Conservation (phyloP, 2,329 filamentous ascomycete genomes). For the Ceratocystis alfenasii region DNA sequence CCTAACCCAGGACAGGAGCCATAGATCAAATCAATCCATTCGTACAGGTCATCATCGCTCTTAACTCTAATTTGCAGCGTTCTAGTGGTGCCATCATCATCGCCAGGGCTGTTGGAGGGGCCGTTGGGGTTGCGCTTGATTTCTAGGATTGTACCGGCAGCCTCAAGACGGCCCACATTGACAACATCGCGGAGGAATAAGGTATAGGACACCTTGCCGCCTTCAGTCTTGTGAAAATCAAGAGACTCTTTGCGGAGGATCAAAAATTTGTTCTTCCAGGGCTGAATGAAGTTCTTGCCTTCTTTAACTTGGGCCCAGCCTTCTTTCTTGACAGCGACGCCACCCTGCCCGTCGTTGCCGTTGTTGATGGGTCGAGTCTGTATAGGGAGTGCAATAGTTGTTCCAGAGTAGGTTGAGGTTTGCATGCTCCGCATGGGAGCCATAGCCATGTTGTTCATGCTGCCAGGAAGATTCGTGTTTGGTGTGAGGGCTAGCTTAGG, state of each 20-base stretch:
- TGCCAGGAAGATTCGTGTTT: slow-evolving; percentile 60
- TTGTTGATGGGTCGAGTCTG: slow-evolving; percentile 48
- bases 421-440: slow-evolving; percentile 55
- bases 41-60: slow-evolving; percentile 90
- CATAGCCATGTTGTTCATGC: slow-evolving; percentile 61
- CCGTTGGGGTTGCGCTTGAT: slow-evolving; percentile 66
- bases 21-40: slow-evolving; percentile 98
- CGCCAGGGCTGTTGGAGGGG: slow-evolving; percentile 57
- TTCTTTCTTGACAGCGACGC: slow-evolving; percentile 65
- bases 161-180: slow-evolving; percentile 81
- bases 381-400: slow-evolving; percentile 61
- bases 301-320: slow-evolving; percentile 83
- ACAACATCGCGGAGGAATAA: slow-evolving; percentile 79
- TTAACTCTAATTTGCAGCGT: slow-evolving; percentile 88
- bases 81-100: slow-evolving; percentile 68
- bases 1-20: slow-evolving; percentile 94
- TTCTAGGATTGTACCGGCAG: slow-evolving; percentile 85
- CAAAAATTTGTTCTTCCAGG: slow-evolving; percentile 83
- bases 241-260: slow-evolving; percentile 86
- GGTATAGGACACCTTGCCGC: slow-evolving; percentile 74
- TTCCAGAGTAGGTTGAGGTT: slow-evolving; percentile 55
- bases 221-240: slow-evolving; percentile 88
- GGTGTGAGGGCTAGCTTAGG: slow-evolving; percentile 72
- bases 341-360: slow-evolving; percentile 50
- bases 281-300: slow-evolving; percentile 70